These are phyloP conservation scores for Drechslerella dactyloides DNA, from an alignment of 2,329 filamentous ascomycete genomes.

Conservation along the genomic window DNA sequence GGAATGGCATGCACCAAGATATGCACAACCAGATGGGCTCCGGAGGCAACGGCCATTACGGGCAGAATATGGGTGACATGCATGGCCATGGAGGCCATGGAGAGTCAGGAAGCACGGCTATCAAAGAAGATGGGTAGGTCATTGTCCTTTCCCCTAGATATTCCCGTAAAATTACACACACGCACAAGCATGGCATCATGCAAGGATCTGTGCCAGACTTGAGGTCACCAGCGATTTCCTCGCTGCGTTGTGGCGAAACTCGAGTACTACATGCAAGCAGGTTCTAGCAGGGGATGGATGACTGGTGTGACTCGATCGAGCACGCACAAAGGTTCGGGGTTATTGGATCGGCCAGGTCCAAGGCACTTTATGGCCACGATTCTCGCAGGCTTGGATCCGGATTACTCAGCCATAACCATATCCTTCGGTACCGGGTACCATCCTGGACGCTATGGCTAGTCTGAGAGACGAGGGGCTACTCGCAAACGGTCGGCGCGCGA, in stretches of 20 bases:
- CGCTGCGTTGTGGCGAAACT: constrained; percentile 21
- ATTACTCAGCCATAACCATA: constrained; percentile 14
- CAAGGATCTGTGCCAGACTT: constrained; percentile 41
- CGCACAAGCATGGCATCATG: constrained; percentile 16
- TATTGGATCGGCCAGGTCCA: constrained; percentile 19
- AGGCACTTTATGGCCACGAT: constrained; percentile 12
- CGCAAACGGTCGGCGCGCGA: constrained; percentile 24
- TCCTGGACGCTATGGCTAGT: constrained; percentile 11
- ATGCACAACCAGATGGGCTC: constrained; percentile 42
- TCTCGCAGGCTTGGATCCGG: constrained; percentile 12
- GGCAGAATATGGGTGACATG: constrained; percentile 46
- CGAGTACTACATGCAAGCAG: not conserved
- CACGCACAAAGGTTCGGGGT: constrained; percentile 18
- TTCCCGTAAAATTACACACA: constrained; percentile 32
- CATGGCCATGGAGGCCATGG: constrained; percentile 52
- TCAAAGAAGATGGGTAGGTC: constrained; percentile 93
- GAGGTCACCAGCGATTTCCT: constrained; percentile 28
- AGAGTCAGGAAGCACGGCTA: constrained; percentile 66
- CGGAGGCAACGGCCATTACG: constrained; percentile 52
- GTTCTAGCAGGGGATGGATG: constrained; percentile 18
- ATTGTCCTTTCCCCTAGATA: constrained; percentile 29
- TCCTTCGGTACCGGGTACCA: constrained; percentile 15
- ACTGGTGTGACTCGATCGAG: constrained; percentile 9
- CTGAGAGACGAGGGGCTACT: constrained; percentile 8
- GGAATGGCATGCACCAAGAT: constrained; percentile 36